These are phyloP conservation scores for Neurospora discreta DNA, from an alignment of 495 filamentous ascomycete species.

Conservation along the genomic window DNA sequence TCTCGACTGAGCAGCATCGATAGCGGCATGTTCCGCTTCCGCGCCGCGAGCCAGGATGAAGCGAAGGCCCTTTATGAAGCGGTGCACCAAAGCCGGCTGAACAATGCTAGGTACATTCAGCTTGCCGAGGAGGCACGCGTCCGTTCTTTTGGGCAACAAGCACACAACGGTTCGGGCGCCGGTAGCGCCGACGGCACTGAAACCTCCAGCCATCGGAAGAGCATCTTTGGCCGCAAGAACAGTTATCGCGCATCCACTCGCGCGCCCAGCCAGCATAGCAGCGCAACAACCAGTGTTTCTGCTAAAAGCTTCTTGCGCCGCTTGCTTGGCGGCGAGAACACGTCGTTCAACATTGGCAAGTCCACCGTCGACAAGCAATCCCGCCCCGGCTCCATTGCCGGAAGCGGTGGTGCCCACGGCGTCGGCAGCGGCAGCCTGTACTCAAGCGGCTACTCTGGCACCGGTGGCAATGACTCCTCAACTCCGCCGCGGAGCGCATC, in stretches of 20 bases:
- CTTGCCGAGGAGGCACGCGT: conserved; percentile 53
- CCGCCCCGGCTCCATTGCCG: conserved; percentile 38
- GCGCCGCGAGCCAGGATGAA: conserved; percentile 64
- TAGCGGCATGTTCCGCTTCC: conserved; percentile 51
- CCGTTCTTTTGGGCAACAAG: conserved; percentile 35
- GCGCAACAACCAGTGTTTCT: conserved; percentile 48
- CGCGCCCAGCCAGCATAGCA: conserved; percentile 36
- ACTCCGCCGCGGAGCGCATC: conserved; percentile 50
- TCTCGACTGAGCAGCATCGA: conserved; percentile 67
- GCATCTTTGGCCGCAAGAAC: conserved; percentile 49
- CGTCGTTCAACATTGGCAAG: conserved; percentile 68
- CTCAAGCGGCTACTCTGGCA: conserved; percentile 40
- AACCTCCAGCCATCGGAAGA: conserved; percentile 27
- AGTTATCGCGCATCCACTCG: conserved; percentile 46
- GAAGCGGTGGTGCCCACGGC: conserved; percentile 16
- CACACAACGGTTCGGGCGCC: conserved; percentile 15
- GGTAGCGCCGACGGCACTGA: conserved; percentile 27
- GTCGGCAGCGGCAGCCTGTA: conserved; percentile 54
- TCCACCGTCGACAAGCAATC: conserved; percentile 39
- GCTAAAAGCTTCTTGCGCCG: conserved; percentile 61
- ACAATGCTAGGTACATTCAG: conserved; percentile 81
- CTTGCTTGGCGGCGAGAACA: conserved; percentile 37
- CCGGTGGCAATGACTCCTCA: conserved; percentile 25
- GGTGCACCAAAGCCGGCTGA: conserved; percentile 71
- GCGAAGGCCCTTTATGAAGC: conserved; percentile 70